Evolutionary conservation across 2,329 filamentous ascomycete genomes (phyloP), one percentile per base, ranked within the genome.

Genomic region (Verticillium alfalfae): DNA sequence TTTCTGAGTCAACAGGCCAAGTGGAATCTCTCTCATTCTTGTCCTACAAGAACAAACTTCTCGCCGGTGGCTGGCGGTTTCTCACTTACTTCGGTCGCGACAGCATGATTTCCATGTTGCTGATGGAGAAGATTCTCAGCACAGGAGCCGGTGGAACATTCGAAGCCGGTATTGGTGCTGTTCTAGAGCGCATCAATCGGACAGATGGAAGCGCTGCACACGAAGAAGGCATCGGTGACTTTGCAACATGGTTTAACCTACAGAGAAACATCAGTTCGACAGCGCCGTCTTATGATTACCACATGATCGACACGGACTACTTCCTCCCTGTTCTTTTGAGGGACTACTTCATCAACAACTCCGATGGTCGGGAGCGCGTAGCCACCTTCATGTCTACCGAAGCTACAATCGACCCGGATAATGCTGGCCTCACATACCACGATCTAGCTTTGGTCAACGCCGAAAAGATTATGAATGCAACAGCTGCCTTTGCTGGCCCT

Each of bases 51-150:
- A 76, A 84, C 37, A 89, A 89, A 65, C 75, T 89, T 0, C 75
- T 88, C 2, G 86, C 87, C 1, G 86, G 86, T 12, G 85, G 84
- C 4, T 89, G 86, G 87, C 75, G 85, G 1, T 89, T 88, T 66
- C 70, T 89, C 55, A 89, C 86, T 0, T 89, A 89, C 67, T 89
- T 89, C 71, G 86, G 86, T 0, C 80, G 86, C 12, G 86, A 90
- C 67, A 86, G 81, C 63, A 86, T 88, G 78, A 86, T 89, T 45
- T 78, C 84, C 1, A 75, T 82, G 15, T 76, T 89, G 0, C 73
- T 89, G 0, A 73, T 88, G 36, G 80, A 86, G 61, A 79, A 84
- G 0, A 76, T 88, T 0, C 73, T 89, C 1, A 87, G 83, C 58
- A 75, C 79, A 54, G 84, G 84, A 0, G 73, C 83, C 41, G 80